Conservation (phyloP, 768 basidiomycete genomes). For the Asterophora lycoperdoides region DNA sequence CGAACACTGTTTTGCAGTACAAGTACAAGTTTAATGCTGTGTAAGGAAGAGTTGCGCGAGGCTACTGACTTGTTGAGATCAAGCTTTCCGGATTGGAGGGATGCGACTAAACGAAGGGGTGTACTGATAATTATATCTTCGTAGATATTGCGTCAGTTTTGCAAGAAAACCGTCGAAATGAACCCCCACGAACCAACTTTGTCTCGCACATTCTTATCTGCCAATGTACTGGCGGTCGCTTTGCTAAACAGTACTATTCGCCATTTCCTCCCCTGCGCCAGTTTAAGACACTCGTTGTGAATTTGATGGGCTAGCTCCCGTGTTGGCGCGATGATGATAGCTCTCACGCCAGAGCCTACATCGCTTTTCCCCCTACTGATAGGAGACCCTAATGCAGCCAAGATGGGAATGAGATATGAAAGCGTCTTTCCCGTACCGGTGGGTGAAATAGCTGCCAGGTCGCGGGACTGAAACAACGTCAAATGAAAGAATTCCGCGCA, state of each 20-base stretch:
- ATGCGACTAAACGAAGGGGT: conserved; percentile 81
- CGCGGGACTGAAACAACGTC: conserved; percentile 51
- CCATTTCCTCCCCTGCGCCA: conserved; percentile 82
- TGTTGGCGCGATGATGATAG: conserved; percentile 85
- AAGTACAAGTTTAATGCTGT: background rate
- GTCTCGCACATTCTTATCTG: conserved; percentile 65
- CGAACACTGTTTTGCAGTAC: conserved; percentile 57
- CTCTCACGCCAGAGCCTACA: conserved; percentile 59
- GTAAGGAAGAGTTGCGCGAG: background rate
- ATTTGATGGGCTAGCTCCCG: conserved; percentile 97
- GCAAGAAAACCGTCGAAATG: background rate
- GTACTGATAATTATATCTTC: conserved; percentile 95
- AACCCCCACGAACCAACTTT: conserved; percentile 59
- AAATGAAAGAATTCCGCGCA: background rate
- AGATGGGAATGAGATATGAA: conserved; percentile 82
- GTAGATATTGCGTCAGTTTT: conserved; percentile 1
- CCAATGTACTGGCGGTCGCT: conserved; percentile 78
- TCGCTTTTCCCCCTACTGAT: conserved; percentile 41
- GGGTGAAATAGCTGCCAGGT: conserved; percentile 92
- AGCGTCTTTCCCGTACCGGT: conserved; percentile 98
- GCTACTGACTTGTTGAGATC: conserved; percentile 66
- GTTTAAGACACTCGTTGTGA: conserved; percentile 81
- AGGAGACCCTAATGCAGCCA: conserved; percentile 57
- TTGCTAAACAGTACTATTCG: conserved; percentile 80
- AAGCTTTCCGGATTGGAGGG: conserved; percentile 64